Evolutionary conservation across 371 early-diverging fungal genomes (phyloP).

Genomic region (Actinomortierella ambigua): DNA sequence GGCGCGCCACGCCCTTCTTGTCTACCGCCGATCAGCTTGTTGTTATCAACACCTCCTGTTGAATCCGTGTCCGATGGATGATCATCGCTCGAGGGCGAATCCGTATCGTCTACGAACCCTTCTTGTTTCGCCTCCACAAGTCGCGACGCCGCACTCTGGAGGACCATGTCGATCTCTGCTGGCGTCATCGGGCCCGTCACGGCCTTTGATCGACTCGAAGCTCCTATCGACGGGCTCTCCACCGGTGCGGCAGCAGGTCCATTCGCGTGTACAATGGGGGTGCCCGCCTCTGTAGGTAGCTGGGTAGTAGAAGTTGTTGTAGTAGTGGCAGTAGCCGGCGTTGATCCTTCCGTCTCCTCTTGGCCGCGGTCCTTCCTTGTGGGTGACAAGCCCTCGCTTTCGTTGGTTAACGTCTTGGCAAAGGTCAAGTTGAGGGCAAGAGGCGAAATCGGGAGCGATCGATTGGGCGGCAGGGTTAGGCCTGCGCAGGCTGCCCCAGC

Average conservation of each 20-base stretch:
- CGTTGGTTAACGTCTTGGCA: slow-evolving; percentile 3
- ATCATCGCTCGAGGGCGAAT: not conserved
- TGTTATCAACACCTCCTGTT: no score
- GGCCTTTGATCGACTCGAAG: slow-evolving; percentile 22
- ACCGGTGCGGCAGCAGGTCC: no score
- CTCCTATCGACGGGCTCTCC: no score
- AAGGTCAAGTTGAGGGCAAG: slow-evolving; percentile 12
- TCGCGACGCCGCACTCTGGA: slow-evolving; percentile 24
- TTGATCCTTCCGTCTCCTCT: slow-evolving; percentile 1
- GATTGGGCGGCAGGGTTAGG: slow-evolving; percentile 4
- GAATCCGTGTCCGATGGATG: slow-evolving; percentile 7
- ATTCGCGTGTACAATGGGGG: no score
- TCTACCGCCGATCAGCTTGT: no score
- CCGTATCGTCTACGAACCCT: not conserved
- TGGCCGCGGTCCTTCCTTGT: not conserved
- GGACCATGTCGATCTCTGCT: slow-evolving; percentile 21
- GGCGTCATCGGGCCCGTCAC: slow-evolving; percentile 24
- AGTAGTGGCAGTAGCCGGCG: no score
- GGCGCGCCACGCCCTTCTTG: no score
- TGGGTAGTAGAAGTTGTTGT: no score
- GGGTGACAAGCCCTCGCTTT: not conserved
- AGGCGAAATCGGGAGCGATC: slow-evolving; percentile 30
- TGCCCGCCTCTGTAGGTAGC: no score
- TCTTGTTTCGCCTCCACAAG: slow-evolving; percentile 22
- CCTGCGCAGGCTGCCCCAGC: not conserved